Evolutionary conservation across 345 rosid species (phyloP).

Genomic region (Boechera retrofracta): DNA sequence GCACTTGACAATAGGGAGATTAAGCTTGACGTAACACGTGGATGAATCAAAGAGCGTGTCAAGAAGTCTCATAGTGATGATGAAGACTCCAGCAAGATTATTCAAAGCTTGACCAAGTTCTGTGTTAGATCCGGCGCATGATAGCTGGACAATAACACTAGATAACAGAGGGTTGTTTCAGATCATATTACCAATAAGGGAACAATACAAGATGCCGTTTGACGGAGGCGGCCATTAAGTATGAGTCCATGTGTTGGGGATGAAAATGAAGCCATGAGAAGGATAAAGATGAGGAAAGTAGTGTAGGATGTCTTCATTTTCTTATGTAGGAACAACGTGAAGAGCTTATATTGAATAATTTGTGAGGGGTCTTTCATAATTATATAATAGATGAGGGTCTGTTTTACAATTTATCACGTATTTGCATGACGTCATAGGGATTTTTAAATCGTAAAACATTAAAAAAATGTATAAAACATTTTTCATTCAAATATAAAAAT

Average conservation of each 20-base stretch:
- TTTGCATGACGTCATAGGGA: background rate
- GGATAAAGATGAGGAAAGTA: slow-evolving; percentile 25
- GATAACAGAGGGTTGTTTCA: slow-evolving; percentile 36
- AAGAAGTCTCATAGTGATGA: slow-evolving; percentile 15
- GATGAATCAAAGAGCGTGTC: slow-evolving; percentile 30
- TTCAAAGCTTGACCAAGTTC: slow-evolving; percentile 30
- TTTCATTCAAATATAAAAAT: too few species aligned
- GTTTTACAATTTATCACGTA: slow-evolving; percentile 8
- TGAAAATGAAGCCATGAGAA: slow-evolving; percentile 23
- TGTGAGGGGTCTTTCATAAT: slow-evolving; percentile 3
- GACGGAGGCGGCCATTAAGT: slow-evolving; percentile 27
- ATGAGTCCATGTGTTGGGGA: slow-evolving; percentile 26
- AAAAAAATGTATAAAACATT: too few species aligned
- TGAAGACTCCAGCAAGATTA: slow-evolving; percentile 27
- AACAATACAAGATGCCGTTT: slow-evolving; percentile 32
- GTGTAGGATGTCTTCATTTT: slow-evolving; percentile 30
- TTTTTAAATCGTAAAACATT: background rate
- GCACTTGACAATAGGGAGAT: slow-evolving; percentile 31
- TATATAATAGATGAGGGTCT: background rate
- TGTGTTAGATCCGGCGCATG: slow-evolving; percentile 24
- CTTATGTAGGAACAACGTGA: background rate
- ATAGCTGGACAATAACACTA: slow-evolving; percentile 24
- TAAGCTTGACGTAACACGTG: slow-evolving; percentile 17
- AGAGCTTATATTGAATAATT: slow-evolving; percentile 17
- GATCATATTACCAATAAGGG: slow-evolving; percentile 15